Conservation (phyloP, 2,329 filamentous ascomycete genomes). For the Zelopaecilomyces penicillatus region DNA sequence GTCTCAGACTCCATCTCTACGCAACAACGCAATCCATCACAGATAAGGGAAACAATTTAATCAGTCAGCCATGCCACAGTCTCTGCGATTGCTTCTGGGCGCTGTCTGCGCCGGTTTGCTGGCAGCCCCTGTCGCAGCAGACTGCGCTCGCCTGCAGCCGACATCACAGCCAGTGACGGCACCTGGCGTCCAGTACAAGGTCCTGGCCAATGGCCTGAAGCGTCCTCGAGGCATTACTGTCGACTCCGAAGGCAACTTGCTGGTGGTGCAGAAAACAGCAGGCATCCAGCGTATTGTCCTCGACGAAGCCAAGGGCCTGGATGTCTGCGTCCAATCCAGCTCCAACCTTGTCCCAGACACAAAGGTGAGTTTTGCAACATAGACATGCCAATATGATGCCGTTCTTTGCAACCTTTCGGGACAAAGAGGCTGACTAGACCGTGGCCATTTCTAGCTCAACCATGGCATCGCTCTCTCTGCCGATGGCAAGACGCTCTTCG, state of each 20-base stretch:
- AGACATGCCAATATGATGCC: not conserved
- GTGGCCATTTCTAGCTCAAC: constrained; percentile 29
- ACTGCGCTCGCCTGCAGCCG: constrained; percentile 8
- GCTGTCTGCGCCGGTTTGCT: not conserved
- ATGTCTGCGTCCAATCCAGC: constrained; percentile 22
- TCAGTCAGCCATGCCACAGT: constrained; percentile 5
- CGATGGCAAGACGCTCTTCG: constrained; percentile 40
- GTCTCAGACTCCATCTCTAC: not conserved
- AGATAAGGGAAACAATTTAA: constrained; percentile 1
- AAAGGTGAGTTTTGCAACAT: constrained; percentile 13
- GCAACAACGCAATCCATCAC: too few species aligned
- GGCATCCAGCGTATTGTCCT: constrained; percentile 27
- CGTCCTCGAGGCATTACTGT: constrained; percentile 25
- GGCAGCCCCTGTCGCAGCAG: constrained; percentile 3
- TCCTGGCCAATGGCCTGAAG: constrained; percentile 17
- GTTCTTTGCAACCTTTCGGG: too few species aligned
- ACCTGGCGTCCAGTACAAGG: constrained; percentile 17
- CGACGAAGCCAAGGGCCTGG: constrained; percentile 19
- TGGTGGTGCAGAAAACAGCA: constrained; percentile 23
- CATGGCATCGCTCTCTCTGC: constrained; percentile 40
- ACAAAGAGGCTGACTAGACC: too few species aligned
- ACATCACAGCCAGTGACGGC: constrained; percentile 13
- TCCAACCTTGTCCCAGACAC: constrained; percentile 18
- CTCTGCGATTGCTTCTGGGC: not conserved
- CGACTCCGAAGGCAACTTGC: constrained; percentile 28